Evolutionary conservation across 2,329 filamentous ascomycete genomes (phyloP), one percentile per base, ranked within the genome.

Genomic region (Aureobasidium sp.): DNA sequence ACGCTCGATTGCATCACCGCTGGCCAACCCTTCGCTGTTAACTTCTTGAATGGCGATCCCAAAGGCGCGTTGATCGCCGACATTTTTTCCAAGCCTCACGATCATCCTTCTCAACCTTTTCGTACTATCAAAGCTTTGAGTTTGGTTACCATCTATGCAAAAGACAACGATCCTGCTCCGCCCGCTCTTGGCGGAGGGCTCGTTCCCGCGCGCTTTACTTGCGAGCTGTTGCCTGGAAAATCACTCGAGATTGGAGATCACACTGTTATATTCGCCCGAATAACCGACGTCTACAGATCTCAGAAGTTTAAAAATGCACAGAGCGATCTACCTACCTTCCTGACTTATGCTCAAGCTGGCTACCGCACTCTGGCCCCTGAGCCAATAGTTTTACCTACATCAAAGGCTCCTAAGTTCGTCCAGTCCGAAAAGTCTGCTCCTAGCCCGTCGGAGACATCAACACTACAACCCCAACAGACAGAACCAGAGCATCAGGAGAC

Each of bases 1-100:
- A 85, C 83, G 0, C 77, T 83, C 52, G 75, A 79, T 59, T 82
- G 82, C 7, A 80, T 87, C 9, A 67, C 71, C 46, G 64, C 66
- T 0, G 67, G 67, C 3, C 69, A 72, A 4, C 68, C 73, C 0
- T 81, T 87, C 64, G 75, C 77, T 7, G 76, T 84, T 0, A 80
- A 84, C 66, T 70, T 85, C n/a, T 74, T 84, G 2, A 62, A 64
- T 4, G 69, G 70, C 27, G 65, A 68, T 2, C 32, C 62, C 3
- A 44, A 63, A 32, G 74, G 73, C 5, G 73, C 72, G 9, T 63
- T 64, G 0, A 65, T 74, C 20, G 72, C 74, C 10, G 50, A 72
- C 50, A 63, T 64, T 5, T 75, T 76, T 65, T 68, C 74, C 2
- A 64, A 66, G 29, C 64, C 67, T 1, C 66, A 70, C 39, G 66